These are phyloP conservation scores for Botrytis tulipae DNA, from an alignment of 2,329 filamentous ascomycete species.

Conservation along the genomic window DNA sequence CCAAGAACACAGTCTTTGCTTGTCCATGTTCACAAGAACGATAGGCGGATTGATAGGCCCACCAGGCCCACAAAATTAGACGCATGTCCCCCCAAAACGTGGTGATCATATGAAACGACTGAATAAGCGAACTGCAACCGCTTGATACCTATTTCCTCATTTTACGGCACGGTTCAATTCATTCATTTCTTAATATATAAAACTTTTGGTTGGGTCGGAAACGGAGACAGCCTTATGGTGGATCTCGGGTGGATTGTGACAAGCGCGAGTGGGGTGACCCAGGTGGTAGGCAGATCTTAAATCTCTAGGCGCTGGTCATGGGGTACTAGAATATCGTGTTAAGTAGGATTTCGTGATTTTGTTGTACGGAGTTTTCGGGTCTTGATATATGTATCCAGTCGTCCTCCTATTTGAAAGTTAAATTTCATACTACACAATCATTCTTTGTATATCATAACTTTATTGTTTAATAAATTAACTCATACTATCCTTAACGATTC, in stretches of 20 bases:
- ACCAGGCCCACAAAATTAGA: constrained; percentile 16
- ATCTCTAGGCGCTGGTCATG: constrained; percentile 10
- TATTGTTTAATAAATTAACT: constrained; percentile 6
- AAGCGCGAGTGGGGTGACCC: constrained; percentile 11
- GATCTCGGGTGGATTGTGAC: constrained; percentile 10
- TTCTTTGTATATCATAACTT: neutral
- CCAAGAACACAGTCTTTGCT: constrained; percentile 8
- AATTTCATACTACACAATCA: neutral
- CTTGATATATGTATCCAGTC: constrained; percentile 10
- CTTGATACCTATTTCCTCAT: neutral
- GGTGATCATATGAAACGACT: constrained; percentile 1
- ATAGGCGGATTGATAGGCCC: constrained; percentile 13
- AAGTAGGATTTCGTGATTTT: constrained; percentile 1
- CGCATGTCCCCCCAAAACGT: constrained; percentile 7
- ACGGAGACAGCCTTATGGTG: constrained; percentile 16
- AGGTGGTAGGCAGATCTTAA: constrained; percentile 9
- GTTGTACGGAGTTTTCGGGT: neutral
- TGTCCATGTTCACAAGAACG: neutral
- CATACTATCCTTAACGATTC: constrained; percentile 9
- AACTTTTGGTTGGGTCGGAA: constrained; percentile 1
- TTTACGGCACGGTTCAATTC: neutral
- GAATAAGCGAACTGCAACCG: constrained; percentile 11
- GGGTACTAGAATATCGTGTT: neutral
- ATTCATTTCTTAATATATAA: neutral
- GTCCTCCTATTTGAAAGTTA: neutral